These are phyloP conservation scores for Magnusiomyces suaveolens DNA, from an alignment of 1,139 yeast species.

Conservation along the genomic window DNA sequence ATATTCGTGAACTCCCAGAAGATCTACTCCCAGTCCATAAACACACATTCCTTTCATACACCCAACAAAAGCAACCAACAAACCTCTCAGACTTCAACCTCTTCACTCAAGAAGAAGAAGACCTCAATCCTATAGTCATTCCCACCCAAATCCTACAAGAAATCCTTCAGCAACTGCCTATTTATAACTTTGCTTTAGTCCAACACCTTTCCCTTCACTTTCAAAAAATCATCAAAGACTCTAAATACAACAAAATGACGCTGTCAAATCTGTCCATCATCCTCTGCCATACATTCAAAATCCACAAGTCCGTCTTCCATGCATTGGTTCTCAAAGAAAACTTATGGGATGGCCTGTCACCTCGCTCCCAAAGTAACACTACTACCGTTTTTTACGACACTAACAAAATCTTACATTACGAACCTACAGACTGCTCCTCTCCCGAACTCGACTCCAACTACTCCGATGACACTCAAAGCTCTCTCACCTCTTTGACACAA, in stretches of 20 bases:
- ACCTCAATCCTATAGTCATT: constrained; percentile 15
- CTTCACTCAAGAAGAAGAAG: constrained; percentile 15
- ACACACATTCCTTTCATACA: constrained; percentile 17
- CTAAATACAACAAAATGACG: constrained; percentile 26
- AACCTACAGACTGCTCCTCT: not conserved
- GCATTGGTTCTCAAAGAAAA: constrained; percentile 20
- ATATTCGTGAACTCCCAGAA: constrained; percentile 71
- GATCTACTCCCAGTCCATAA: constrained; percentile 40
- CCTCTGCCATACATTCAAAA: constrained; percentile 28
- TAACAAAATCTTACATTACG: not conserved
- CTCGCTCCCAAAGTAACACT: not conserved
- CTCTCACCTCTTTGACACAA: not conserved
- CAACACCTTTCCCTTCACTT: constrained; percentile 26
- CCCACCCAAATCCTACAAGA: constrained; percentile 21
- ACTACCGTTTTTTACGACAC: not conserved
- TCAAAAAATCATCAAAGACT: constrained; percentile 17
- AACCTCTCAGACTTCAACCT: constrained; percentile 6
- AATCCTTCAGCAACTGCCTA: constrained; percentile 20
- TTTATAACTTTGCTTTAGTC: constrained; percentile 25
- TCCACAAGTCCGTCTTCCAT: constrained; percentile 21
- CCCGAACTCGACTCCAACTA: not conserved
- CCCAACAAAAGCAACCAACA: constrained; percentile 3
- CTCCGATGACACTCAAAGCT: not conserved
- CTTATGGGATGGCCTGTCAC: constrained; percentile 19
- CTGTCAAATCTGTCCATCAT: constrained; percentile 26